phyloP scores from a whole-genome alignment of 148 eudicot species.

The Chenopodium formosanum region DNA sequence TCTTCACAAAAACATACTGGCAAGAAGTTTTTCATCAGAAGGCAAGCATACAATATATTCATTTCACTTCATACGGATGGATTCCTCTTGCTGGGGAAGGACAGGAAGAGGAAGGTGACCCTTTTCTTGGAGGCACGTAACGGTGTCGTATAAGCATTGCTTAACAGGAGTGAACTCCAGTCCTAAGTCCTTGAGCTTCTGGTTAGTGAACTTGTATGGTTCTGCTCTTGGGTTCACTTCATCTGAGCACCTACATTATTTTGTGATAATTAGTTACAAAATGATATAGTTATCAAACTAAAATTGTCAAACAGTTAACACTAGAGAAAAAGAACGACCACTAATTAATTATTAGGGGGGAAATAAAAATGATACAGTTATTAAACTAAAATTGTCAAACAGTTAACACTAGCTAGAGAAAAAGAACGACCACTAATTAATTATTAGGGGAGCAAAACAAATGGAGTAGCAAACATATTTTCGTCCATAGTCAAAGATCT shows the following conservation, averaged over 20 bases:
- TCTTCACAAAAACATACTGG: background rate
- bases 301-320: background rate
- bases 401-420: background rate
- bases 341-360: background rate
- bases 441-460: background rate
- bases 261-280: background rate
- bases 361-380: background rate
- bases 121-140: slow-evolving; percentile 75
- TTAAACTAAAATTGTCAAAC: background rate
- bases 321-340: background rate
- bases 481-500: background rate
- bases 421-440: background rate
- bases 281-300: background rate
- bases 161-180: slow-evolving; percentile 67
- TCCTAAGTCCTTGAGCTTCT: slow-evolving; percentile 75
- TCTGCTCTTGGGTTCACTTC: slow-evolving; percentile 68
- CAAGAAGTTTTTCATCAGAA: background rate
- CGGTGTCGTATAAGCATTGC: slow-evolving; percentile 66
- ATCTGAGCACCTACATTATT: slow-evolving; percentile 65
- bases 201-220: slow-evolving; percentile 72
- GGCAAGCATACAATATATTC: background rate
- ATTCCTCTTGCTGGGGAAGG: slow-evolving; percentile 40
- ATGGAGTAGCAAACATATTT: too few species aligned
- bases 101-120: slow-evolving; percentile 68
- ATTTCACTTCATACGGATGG: slow-evolving; percentile 30